Evolutionary conservation across 805 yeast species (phyloP), one percentile per base, ranked within the genome.

Genomic region (Komagataella populi): DNA sequence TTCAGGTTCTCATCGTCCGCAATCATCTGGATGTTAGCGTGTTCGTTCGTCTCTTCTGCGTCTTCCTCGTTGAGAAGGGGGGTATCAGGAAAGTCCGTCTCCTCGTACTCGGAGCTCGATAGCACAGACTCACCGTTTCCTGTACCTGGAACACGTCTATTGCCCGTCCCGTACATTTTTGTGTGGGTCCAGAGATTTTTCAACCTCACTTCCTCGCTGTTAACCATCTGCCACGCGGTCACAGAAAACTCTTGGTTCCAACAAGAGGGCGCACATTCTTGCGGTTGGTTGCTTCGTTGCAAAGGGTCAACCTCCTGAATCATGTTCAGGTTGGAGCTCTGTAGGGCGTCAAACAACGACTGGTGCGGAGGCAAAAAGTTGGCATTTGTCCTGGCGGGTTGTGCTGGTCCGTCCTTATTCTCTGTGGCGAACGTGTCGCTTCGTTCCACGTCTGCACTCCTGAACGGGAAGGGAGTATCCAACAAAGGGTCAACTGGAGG

Each of bases 141-240:
- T 6, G n/a, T n/a, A 8, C 23, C 20, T 47, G n/a, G 17, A 22
- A 30, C 39, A 30, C 39, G 39, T 20, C 36, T 18, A 17, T 14
- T 50, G 39, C 39, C 39, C 14, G 39, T 30, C 8, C 39, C 39
- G 39, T 30, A 30, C 39, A 30, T 30, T n/a, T 48, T 18, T 36
- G 46, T n/a, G 45, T 45, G 17, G 30, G 24, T 39, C 45, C 45
- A 18, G 45, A 24, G n/a, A 6, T 24, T 6, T n/a, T 48, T 45
- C 23, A 50, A 43, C 39, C 30, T 50, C 46, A 23, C 44, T 12
- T 16, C 18, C 30, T 20, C 18, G 6, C 55, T 48, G 3, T 63
- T 59, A 8, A 65, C 56, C 16, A 66, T 60, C 51, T 65, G 69
- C 70, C 70, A 66, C 20, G 70, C 66, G 16, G 68, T 63, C 14